These are phyloP conservation scores for Aureobasidium vineae DNA, from an alignment of 2,329 filamentous ascomycete species.

Conservation along the genomic window DNA sequence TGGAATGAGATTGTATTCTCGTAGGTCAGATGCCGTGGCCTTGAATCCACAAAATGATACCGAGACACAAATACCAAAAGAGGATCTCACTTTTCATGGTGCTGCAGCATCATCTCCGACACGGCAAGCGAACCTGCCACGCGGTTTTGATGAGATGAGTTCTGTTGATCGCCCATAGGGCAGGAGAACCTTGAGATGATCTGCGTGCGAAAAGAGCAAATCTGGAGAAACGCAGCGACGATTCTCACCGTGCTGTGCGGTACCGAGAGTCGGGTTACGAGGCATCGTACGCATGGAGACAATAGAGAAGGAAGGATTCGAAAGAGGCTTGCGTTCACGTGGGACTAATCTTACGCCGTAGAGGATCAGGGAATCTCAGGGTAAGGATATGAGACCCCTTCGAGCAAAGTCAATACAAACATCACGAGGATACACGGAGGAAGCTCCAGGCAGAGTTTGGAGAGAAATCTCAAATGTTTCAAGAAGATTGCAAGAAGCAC, in stretches of 20 bases:
- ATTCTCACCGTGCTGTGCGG: not conserved
- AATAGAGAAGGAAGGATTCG: conserved; percentile 3
- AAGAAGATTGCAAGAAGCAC: not conserved
- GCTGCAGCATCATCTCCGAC: too few relatives aligned
- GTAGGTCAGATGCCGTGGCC: too few relatives aligned
- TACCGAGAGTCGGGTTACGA: not conserved
- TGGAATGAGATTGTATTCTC: too few relatives aligned
- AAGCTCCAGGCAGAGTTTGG: not conserved
- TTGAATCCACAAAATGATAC: not conserved
- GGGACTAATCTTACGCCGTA: not conserved
- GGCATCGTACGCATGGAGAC: not conserved
- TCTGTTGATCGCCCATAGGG: not conserved
- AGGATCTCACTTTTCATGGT: too few relatives aligned
- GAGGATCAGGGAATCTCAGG: not conserved
- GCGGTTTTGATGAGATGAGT: not conserved
- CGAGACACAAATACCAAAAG: not conserved
- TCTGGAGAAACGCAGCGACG: conserved; percentile 12
- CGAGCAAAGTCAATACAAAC: not conserved
- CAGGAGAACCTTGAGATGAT: not conserved
- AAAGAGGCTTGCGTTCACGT: not conserved
- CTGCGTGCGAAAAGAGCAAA: not conserved
- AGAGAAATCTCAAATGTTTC: not conserved
- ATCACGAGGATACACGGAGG: not conserved
- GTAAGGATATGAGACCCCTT: not conserved
- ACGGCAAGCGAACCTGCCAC: not conserved